Percentiles rank a stretch among this genome's conserved stretches.
Conservation (phyloP, 192 early-diverging fungal genomes). For the Coemansia sp. region DNA sequence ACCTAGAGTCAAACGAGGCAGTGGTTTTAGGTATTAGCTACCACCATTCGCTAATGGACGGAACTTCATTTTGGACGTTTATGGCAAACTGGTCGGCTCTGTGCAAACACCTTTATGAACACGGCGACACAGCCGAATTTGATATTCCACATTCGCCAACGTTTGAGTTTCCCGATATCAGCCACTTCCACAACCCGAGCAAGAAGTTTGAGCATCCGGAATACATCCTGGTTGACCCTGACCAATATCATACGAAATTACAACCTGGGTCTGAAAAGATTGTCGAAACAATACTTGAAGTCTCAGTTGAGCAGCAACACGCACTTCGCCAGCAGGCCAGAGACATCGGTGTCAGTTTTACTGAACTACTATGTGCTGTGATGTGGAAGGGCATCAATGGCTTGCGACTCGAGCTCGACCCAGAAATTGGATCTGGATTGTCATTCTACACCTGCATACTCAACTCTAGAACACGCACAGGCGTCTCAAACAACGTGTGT, state of each 20-base stretch:
- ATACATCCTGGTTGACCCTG: constrained; percentile 27
- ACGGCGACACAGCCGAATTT: background rate
- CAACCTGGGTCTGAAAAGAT: constrained; percentile 16
- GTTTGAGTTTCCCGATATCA: constrained; percentile 36
- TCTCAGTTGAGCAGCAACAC: constrained; percentile 31
- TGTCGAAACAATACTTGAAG: constrained; percentile 23
- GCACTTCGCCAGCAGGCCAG: constrained; percentile 31
- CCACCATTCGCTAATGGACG: constrained; percentile 53
- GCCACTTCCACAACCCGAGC: constrained; percentile 11
- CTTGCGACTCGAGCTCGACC: constrained; percentile 16
- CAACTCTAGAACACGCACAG: constrained; percentile 29
- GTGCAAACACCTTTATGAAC: constrained; percentile 13
- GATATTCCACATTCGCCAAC: constrained; percentile 27
- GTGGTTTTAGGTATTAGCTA: constrained; percentile 43
- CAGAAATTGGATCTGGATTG: constrained; percentile 6
- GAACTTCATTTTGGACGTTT: constrained; percentile 45
- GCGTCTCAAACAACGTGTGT: constrained; percentile 24
- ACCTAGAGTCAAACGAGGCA: constrained; percentile 20
- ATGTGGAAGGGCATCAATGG: constrained; percentile 41
- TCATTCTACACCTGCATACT: constrained; percentile 44
- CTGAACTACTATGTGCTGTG: constrained; percentile 36
- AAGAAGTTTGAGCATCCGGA: constrained; percentile 35
- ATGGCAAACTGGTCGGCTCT: constrained; percentile 48
- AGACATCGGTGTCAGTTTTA: constrained; percentile 29
- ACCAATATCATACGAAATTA: constrained; percentile 18